Evolutionary conservation across 2,329 filamentous ascomycete genomes (phyloP).

Genomic region (Fusarium mangiferae): DNA sequence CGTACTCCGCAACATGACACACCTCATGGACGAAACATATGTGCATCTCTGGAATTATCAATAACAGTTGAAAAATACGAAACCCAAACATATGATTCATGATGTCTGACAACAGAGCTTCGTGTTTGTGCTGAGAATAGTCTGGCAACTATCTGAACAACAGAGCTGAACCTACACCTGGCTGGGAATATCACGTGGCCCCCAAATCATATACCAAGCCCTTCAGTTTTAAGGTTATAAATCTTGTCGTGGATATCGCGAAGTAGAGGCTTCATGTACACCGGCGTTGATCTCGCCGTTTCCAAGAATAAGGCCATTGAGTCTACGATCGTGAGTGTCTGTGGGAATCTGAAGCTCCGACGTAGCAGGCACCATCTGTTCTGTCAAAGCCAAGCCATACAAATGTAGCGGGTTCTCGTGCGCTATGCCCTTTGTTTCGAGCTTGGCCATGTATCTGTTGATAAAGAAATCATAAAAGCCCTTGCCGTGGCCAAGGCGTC

Average conservation of each 20-base stretch:
- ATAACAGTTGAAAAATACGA: not conserved
- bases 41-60: not conserved
- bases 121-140: not conserved
- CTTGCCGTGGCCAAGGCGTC: slow-evolving; percentile 90
- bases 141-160: not conserved
- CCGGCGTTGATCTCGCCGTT: slow-evolving; percentile 66
- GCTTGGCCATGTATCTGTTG: slow-evolving; percentile 71
- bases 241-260: slow-evolving; percentile 28
- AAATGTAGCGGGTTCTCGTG: slow-evolving; percentile 58
- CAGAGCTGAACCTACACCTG: not conserved
- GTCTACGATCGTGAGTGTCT: slow-evolving; percentile 78
- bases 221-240: not conserved
- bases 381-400: slow-evolving; percentile 83
- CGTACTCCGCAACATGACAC: not conserved
- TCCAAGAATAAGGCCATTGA: slow-evolving; percentile 82
- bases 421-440: slow-evolving; percentile 48
- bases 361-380: slow-evolving; percentile 77
- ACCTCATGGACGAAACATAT: not conserved
- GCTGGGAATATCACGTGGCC: not conserved
- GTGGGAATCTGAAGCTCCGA: slow-evolving; percentile 75
- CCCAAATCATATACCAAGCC: not conserved
- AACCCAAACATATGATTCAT: not conserved
- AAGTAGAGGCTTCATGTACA: slow-evolving; percentile 54
- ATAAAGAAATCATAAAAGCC: slow-evolving; percentile 98
- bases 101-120: not conserved